A percentile compares a stretch with the other conserved stretches of the same genome.
Conservation (phyloP, 1,284 basidiomycete genomes). For the Tylopilus orsonianus region DNA sequence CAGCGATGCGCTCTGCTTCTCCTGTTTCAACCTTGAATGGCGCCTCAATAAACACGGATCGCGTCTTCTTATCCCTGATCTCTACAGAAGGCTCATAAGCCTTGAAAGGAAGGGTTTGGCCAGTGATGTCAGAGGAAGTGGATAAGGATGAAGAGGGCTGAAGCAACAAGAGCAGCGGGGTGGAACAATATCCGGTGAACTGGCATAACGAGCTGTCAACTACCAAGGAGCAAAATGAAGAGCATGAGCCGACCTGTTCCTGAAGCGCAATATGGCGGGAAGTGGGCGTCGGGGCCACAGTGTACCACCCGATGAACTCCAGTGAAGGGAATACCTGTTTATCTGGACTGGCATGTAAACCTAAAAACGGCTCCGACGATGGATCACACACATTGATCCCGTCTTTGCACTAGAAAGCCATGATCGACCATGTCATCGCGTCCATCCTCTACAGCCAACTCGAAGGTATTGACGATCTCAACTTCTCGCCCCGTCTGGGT, state of each 20-base stretch:
- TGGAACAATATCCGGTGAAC: slow-evolving; percentile 74
- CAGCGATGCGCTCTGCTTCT: slow-evolving; percentile 97
- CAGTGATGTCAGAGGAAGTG: slow-evolving; percentile 53
- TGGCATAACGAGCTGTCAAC: slow-evolving; percentile 29
- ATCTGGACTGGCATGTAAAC: slow-evolving; percentile 50
- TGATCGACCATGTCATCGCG: slow-evolving; percentile 66
- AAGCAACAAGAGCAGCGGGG: slow-evolving; percentile 73
- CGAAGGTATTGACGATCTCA: slow-evolving; percentile 96
- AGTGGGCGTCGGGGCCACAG: slow-evolving; percentile 73
- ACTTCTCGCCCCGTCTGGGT: slow-evolving; percentile 92
- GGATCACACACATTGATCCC: slow-evolving; percentile 79
- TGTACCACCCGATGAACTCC: slow-evolving; percentile 97
- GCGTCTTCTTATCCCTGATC: slow-evolving; percentile 72
- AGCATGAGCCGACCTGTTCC: slow-evolving; percentile 62
- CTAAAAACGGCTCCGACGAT: slow-evolving; percentile 4
- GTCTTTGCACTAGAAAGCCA: slow-evolving; percentile 78
- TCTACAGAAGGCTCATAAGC: slow-evolving; percentile 89
- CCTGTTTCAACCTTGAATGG: slow-evolving; percentile 92
- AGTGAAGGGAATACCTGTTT: slow-evolving; percentile 97
- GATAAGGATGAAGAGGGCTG: slow-evolving; percentile 54
- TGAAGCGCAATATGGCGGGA: slow-evolving; percentile 78
- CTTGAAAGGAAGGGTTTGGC: slow-evolving; percentile 78
- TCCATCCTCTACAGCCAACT: slow-evolving; percentile 66
- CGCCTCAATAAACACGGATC: slow-evolving; percentile 80
- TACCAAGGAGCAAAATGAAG: not conserved